Conservation (phyloP, 805 yeast genomes). For the Wickerhamiella occidentalis region DNA sequence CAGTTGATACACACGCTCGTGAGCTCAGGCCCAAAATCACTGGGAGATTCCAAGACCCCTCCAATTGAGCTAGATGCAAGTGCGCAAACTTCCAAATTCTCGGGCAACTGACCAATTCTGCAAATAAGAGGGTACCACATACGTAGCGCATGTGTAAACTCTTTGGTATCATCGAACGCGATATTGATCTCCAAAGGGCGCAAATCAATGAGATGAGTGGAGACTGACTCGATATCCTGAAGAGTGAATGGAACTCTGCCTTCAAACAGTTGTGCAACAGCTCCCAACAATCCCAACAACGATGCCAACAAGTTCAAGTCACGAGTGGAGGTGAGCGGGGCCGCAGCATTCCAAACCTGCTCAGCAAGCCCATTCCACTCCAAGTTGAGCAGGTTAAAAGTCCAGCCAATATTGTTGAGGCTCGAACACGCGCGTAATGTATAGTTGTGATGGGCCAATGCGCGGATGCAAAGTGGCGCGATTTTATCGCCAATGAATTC, state of each 20-base stretch:
- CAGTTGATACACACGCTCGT: slow-evolving; percentile 51
- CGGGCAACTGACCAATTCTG: not conserved
- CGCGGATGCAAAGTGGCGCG: slow-evolving; percentile 25
- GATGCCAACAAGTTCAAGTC: slow-evolving; percentile 24
- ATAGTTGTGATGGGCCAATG: slow-evolving; percentile 32
- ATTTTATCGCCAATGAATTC: slow-evolving; percentile 13
- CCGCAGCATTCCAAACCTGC: slow-evolving; percentile 22
- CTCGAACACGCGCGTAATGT: slow-evolving; percentile 47
- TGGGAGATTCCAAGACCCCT: slow-evolving; percentile 14
- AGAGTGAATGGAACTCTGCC: slow-evolving; percentile 16
- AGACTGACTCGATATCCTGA: not conserved
- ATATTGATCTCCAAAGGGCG: slow-evolving; percentile 6
- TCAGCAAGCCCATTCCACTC: slow-evolving; percentile 30
- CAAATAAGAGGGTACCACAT: slow-evolving; percentile 5
- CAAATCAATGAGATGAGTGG: not conserved
- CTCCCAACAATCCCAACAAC: slow-evolving; percentile 15
- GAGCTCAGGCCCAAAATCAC: slow-evolving; percentile 30
- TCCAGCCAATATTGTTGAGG: slow-evolving; percentile 44
- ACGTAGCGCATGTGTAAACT: not conserved
- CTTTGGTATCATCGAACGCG: slow-evolving; percentile 10
- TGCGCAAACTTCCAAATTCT: not conserved
- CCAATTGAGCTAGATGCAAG: slow-evolving; percentile 12
- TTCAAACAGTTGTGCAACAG: slow-evolving; percentile 21
- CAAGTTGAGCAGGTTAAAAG: slow-evolving; percentile 20
- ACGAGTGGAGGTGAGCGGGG: slow-evolving; percentile 18